Evolutionary conservation across 257 asterid genomes (phyloP).

Genomic region (Solanum medicagineum): DNA sequence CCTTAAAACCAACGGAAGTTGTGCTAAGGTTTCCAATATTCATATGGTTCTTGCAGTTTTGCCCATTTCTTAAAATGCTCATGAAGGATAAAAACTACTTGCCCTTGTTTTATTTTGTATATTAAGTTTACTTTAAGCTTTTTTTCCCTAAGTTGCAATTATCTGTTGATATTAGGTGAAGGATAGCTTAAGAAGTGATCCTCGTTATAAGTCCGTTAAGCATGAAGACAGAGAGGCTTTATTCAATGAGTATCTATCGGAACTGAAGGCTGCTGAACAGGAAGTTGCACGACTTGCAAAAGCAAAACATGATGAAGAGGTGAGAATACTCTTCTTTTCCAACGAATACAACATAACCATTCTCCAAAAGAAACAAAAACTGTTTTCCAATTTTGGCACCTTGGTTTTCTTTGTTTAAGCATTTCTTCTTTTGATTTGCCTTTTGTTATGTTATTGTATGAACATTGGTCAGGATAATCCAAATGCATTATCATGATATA

Average conservation of each 20-base stretch:
- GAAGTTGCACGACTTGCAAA: constrained; percentile 40
- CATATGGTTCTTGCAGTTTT: not conserved
- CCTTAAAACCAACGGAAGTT: not conserved
- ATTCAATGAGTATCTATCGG: constrained; percentile 63
- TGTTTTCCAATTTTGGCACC: not conserved
- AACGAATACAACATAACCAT: not conserved
- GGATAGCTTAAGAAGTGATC: constrained; percentile 70
- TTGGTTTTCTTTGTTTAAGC: not conserved
- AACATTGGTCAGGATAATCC: not conserved
- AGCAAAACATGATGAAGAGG: constrained; percentile 72
- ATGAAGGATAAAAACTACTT: not conserved
- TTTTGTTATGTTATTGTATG: not conserved
- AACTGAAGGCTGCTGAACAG: constrained; percentile 74
- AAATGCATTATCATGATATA: not conserved
- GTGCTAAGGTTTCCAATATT: not conserved
- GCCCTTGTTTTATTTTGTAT: not conserved
- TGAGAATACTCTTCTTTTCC: constrained; percentile 9
- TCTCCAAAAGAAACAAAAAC: not conserved
- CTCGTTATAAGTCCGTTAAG: constrained; percentile 75
- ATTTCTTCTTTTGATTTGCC: not conserved
- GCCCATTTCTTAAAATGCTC: not conserved
- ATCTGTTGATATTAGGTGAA: constrained; percentile 54
- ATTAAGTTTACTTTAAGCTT: not conserved
- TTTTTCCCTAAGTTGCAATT: constrained; percentile 1
- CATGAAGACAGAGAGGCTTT: constrained; percentile 78